These are phyloP conservation scores for Cucurbita ficifolia DNA, from an alignment of 306 rosid species.

Conservation along the genomic window DNA sequence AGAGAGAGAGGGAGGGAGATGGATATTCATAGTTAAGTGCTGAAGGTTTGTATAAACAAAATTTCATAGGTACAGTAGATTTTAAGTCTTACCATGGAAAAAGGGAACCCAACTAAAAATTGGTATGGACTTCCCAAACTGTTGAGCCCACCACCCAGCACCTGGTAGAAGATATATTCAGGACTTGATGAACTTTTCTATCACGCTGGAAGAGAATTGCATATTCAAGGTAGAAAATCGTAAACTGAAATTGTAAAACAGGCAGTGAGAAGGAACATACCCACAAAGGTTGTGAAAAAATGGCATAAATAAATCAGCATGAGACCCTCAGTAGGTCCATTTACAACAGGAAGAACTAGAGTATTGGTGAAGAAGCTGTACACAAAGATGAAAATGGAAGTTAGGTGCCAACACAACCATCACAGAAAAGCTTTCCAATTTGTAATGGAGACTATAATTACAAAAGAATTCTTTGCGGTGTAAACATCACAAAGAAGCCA, in stretches of 20 bases:
- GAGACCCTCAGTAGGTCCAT: conserved; percentile 99
- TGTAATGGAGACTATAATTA: too few relatives aligned
- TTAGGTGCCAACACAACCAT: background rate
- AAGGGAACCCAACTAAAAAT: conserved; percentile 67
- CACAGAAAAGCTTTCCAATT: background rate
- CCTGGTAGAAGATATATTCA: conserved; percentile 26
- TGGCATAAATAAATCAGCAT: conserved; percentile 59
- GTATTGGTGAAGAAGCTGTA: conserved; percentile 87
- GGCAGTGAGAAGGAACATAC: conserved; percentile 30
- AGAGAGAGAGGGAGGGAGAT: background rate
- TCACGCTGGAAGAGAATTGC: background rate
- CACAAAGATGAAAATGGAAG: background rate
- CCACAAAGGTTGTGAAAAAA: conserved; percentile 72
- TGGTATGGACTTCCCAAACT: conserved; percentile 61
- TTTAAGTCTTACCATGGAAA: conserved; percentile 35
- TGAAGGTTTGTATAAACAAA: background rate
- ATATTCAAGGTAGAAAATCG: background rate
- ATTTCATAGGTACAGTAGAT: background rate
- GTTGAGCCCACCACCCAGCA: conserved; percentile 90
- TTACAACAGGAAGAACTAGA: conserved; percentile 70
- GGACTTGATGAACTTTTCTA: background rate
- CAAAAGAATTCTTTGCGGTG: background rate
- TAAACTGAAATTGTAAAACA: background rate
- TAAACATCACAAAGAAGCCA: background rate
- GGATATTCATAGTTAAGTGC: background rate